A percentile compares a stretch with the other conserved stretches of the same genome.
Evolutionary conservation across 805 yeast species (phyloP).

Genomic region (Zygosaccharomyces siamensis): DNA sequence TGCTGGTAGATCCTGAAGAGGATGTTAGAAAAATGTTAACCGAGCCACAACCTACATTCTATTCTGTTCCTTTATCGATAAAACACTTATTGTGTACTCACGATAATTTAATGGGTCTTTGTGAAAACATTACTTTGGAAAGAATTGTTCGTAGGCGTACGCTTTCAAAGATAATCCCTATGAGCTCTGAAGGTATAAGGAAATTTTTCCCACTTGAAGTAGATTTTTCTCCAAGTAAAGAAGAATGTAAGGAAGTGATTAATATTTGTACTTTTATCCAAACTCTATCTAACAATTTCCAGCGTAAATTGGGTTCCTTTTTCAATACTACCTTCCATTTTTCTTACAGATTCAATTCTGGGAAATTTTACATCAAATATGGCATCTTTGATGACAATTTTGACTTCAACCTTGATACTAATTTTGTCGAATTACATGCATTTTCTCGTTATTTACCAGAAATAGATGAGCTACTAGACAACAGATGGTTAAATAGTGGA

Average conservation of each 20-base stretch:
- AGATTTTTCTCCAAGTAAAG: conserved; percentile 6
- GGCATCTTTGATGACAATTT: conserved; percentile 10
- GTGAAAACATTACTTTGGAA: conserved; percentile 11
- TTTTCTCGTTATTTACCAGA: conserved; percentile 10
- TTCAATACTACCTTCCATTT: conserved; percentile 12
- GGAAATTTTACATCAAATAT: conserved; percentile 8
- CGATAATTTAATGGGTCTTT: conserved; percentile 9
- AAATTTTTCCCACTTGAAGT: conserved; percentile 5
- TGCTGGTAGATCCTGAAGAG: not conserved
- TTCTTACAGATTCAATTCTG: conserved; percentile 8
- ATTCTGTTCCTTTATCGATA: conserved; percentile 9
- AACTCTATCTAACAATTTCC: conserved; percentile 9
- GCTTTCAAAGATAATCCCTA: conserved; percentile 10
- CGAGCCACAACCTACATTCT: conserved; percentile 5
- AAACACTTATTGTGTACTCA: conserved; percentile 10
- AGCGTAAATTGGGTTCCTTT: conserved; percentile 8
- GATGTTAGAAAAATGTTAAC: conserved; percentile 2
- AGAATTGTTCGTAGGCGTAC: conserved; percentile 11
- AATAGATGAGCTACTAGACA: not conserved
- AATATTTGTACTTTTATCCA: conserved; percentile 4
- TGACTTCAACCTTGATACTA: conserved; percentile 1
- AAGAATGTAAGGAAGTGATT: not conserved
- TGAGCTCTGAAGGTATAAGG: conserved; percentile 12
- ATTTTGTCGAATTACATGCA: conserved; percentile 10
- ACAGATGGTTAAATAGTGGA: not conserved